Evolutionary conservation across 169 alveolate genomes (phyloP).

Genomic region (Theileria orientalis): DNA sequence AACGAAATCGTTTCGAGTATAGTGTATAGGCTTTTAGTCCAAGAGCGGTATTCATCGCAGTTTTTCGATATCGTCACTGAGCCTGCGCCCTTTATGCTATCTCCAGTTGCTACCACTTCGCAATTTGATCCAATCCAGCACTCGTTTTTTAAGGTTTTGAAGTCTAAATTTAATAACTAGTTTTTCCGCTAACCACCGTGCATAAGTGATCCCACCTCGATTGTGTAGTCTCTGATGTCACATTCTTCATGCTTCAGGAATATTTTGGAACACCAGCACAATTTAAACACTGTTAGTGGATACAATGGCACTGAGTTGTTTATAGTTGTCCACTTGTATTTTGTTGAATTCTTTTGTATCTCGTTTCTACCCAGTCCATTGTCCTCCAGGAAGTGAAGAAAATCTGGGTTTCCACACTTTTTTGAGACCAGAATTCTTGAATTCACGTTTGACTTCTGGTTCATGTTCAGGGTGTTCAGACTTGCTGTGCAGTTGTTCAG

Average conservation of each 20-base stretch:
- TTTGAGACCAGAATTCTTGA: background rate
- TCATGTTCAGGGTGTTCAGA: background rate
- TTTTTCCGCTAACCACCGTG: slow-evolving; percentile 3
- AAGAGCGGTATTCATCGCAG: too few relatives aligned
- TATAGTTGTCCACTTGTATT: slow-evolving; percentile 1
- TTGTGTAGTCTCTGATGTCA: slow-evolving; percentile 1
- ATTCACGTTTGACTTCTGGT: background rate
- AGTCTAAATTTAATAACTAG: background rate
- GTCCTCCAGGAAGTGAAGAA: background rate
- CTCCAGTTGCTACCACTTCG: background rate
- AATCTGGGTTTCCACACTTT: background rate
- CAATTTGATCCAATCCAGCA: slow-evolving; percentile 29
- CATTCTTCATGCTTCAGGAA: background rate
- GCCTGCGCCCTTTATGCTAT: background rate
- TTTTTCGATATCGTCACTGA: slow-evolving; percentile 13
- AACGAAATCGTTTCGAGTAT: background rate
- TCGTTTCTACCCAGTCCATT: background rate
- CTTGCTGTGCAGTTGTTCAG: background rate
- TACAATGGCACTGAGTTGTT: background rate
- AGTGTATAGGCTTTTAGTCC: too few relatives aligned
- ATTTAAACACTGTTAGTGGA: background rate
- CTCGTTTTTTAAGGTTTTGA: background rate
- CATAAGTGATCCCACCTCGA: slow-evolving; percentile 16
- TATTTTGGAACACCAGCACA: slow-evolving; percentile 20
- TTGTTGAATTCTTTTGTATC: background rate